Evolutionary conservation across 192 early-diverging fungal genomes (phyloP), one percentile per base, ranked within the genome.

Genomic region (Backusella macrospora): DNA sequence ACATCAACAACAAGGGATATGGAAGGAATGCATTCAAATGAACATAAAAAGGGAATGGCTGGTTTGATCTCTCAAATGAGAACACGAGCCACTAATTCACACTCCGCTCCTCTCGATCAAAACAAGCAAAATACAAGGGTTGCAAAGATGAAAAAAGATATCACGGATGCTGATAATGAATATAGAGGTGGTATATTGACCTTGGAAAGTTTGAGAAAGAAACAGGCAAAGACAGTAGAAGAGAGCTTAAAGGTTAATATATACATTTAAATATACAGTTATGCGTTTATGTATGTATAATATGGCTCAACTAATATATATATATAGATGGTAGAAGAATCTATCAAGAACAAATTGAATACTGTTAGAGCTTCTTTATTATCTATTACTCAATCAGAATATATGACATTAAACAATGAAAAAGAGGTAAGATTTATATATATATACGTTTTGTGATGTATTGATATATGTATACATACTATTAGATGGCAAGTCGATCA

Each of bases 111-210:
- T 15, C 29, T 65, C n/a, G 80, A 82, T 59, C 48, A 71, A 12
- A 69, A 55, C 21, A 78, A 78, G 43, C 80, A 78, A 40, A 82
- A 72, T 65, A 67, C 66, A 1, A 74, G 71, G 68, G 70, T 70
- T 42, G 80, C 80, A 63, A 82, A 82, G 66, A 47, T 71, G 23
- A 82, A 82, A 55, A 82, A 82, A 40, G 80, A 82, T 44, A 78
- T 82, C n/a, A 65, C 59, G 10, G 80, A 82, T 21, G 49, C 71
- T 34, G 80, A 77, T 74, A 71, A 44, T 46, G 70, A 76, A 45
- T 80, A 80, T 21, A 71, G 78, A 62, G 59, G 69, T 18, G 74
- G 78, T 63, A 73, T 80, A 7, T 70, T 74, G 12, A 37, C n/a
- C 0, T 43, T 80, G 65, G 78, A 80, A 34, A 44, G 29, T 16